Conservation (phyloP, 352 stramenopile genomes). For the Globisporangium abappressorium region DNA sequence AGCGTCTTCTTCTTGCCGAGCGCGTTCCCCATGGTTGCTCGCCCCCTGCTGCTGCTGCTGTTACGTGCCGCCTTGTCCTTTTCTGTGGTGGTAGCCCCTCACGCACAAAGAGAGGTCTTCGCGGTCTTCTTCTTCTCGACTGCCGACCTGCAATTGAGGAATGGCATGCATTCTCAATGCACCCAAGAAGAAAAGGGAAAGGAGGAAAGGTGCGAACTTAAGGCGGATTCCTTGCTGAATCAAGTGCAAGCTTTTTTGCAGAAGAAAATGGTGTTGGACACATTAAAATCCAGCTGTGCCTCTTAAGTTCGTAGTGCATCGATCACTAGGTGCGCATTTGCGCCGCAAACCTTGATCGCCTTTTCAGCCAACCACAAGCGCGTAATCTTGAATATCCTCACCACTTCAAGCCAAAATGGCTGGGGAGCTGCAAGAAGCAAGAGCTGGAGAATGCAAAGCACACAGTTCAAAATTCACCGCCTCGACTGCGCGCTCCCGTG, state of each 20-base stretch:
- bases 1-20: slow-evolving; percentile 79
- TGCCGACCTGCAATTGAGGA: background rate
- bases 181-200: background rate
- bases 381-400: background rate
- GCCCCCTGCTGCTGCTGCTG: background rate
- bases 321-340: background rate
- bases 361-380: background rate
- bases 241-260: background rate
- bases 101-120: background rate
- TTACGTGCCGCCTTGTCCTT: background rate
- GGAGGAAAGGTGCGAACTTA: background rate
- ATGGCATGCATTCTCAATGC: background rate
- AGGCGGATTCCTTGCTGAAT: background rate
- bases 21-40: slow-evolving; percentile 61
- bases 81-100: background rate
- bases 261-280: background rate
- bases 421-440: background rate
- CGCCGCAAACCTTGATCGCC: background rate
- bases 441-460: background rate
- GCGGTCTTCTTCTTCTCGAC: background rate
- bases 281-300: background rate
- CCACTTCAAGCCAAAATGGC: background rate
- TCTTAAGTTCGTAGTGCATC: no score
- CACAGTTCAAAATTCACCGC: background rate
- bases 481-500: background rate